Conservation (phyloP, 164 flowering plant species). For the Vitis cinerea region DNA sequence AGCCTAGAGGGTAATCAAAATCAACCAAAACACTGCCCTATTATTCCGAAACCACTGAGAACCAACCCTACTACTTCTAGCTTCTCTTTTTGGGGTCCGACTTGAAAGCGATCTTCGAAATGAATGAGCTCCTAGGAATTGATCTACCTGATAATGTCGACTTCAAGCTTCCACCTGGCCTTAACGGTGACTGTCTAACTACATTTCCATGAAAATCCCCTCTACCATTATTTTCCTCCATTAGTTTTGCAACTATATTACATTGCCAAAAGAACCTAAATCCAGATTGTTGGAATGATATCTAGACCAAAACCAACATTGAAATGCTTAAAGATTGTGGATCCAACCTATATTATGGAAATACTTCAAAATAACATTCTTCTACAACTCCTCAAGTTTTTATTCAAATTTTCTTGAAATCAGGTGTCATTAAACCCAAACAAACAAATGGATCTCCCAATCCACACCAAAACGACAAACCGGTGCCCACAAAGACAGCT, state of each 20-base stretch:
- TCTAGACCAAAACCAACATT: not conserved
- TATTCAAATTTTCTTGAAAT: not conserved
- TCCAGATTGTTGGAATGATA: not conserved
- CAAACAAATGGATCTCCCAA: too few species aligned
- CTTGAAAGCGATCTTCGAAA: conserved; percentile 57
- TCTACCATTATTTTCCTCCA: conserved; percentile 46
- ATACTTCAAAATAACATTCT: too few species aligned
- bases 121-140: conserved; percentile 64
- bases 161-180: conserved; percentile 53
- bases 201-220: conserved; percentile 41
- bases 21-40: too few species aligned
- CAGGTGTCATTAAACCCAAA: too few species aligned
- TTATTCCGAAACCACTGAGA: conserved; percentile 65
- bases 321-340: too few species aligned
- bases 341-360: too few species aligned
- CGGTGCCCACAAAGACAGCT: too few species aligned
- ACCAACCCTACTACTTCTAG: conserved; percentile 30
- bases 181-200: conserved; percentile 43
- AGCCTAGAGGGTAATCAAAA: too few species aligned
- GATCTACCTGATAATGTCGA: conserved; percentile 73
- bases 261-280: not conserved
- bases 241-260: conserved; percentile 16
- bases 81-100: conserved; percentile 77
- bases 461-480: too few species aligned
- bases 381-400: not conserved